These are phyloP conservation scores for Boletellus emodensis DNA, from an alignment of 768 basidiomycete genomes.

Conservation along the genomic window DNA sequence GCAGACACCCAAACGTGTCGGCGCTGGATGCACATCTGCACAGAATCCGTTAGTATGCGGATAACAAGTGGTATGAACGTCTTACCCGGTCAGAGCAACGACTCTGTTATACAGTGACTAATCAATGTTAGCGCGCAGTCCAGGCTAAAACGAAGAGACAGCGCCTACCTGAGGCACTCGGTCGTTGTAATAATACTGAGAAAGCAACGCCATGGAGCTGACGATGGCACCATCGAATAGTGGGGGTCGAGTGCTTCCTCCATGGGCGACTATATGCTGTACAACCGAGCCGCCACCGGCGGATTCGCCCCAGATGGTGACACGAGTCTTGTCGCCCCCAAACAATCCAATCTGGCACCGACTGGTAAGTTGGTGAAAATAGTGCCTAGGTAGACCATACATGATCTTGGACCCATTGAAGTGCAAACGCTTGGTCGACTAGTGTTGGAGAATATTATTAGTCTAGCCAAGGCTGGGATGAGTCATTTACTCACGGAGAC, in stretches of 20 bases:
- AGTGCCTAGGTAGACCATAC: constrained; percentile 9
- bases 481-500: constrained; percentile 25
- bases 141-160: background rate
- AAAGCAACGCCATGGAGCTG: constrained; percentile 29
- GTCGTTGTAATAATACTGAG: constrained; percentile 34
- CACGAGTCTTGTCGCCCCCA: constrained; percentile 31
- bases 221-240: constrained; percentile 32
- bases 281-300: constrained; percentile 34
- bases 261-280: constrained; percentile 33
- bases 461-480: background rate
- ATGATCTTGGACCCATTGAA: constrained; percentile 35
- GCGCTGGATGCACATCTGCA: constrained; percentile 31
- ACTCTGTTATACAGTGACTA: constrained; percentile 20
- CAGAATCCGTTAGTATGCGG: background rate
- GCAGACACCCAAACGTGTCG: constrained; percentile 40
- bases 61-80: background rate
- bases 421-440: constrained; percentile 37
- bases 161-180: constrained; percentile 26
- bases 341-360: constrained; percentile 30
- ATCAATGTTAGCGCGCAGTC: background rate
- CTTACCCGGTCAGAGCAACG: constrained; percentile 13
- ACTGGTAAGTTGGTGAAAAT: background rate
- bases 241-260: constrained; percentile 31
- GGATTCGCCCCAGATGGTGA: constrained; percentile 37
- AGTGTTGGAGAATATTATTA: background rate